A percentile compares a stretch with the other conserved stretches of the same genome.
These are phyloP conservation scores for Balakata baccata DNA, from an alignment of 345 rosid genomes.

Conservation along the genomic window DNA sequence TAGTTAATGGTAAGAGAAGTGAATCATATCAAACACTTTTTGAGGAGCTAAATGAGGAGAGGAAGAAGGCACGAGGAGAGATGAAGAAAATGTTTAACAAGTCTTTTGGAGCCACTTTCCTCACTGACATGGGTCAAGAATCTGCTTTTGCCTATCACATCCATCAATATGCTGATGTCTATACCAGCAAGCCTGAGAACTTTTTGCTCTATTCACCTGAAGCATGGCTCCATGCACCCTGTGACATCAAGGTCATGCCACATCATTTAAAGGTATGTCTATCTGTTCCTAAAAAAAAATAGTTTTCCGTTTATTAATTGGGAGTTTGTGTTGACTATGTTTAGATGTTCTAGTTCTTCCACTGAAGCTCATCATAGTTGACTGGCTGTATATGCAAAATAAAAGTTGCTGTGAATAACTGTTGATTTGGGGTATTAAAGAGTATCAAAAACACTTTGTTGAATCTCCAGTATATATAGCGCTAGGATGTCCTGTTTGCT, in stretches of 20 bases:
- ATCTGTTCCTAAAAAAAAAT: neutral
- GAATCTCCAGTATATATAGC: neutral
- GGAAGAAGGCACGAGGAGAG: slow-evolving; percentile 58
- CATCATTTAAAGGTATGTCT: slow-evolving; percentile 83
- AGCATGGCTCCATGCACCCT: slow-evolving; percentile 95
- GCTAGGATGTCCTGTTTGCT: neutral
- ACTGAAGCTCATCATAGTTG: neutral
- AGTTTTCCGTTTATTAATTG: neutral
- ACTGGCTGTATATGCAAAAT: neutral
- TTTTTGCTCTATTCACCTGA: slow-evolving; percentile 71
- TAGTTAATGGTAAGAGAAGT: slow-evolving; percentile 42
- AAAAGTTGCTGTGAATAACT: neutral
- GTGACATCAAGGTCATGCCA: slow-evolving; percentile 91
- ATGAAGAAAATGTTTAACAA: slow-evolving; percentile 89
- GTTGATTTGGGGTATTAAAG: neutral
- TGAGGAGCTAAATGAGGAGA: slow-evolving; percentile 66
- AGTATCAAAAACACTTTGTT: neutral
- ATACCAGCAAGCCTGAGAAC: slow-evolving; percentile 91
- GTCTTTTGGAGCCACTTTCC: slow-evolving; percentile 96
- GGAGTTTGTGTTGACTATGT: neutral
- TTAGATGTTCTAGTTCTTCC: neutral
- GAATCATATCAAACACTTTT: slow-evolving; percentile 52
- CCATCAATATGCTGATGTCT: slow-evolving; percentile 88
- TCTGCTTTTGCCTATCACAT: slow-evolving; percentile 95
- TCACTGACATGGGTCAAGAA: slow-evolving; percentile 88